phyloP scores from a whole-genome alignment of 2,329 filamentous ascomycete species.

The Alternaria incomplexa region DNA sequence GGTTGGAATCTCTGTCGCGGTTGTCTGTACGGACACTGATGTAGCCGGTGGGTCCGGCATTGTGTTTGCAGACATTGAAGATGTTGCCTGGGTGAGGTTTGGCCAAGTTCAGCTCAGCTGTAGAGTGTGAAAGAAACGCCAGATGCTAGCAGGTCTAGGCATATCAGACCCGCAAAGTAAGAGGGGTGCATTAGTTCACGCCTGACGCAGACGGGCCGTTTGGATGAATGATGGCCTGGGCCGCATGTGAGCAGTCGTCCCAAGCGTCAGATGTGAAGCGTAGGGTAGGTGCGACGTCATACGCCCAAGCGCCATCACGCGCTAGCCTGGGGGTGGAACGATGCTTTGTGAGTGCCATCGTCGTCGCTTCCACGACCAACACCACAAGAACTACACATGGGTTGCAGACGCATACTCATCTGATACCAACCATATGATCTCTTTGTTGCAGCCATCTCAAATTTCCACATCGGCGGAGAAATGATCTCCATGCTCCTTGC shows the following conservation, averaged over 20 bases:
- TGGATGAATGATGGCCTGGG: constrained; percentile 14
- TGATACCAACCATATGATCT: not conserved
- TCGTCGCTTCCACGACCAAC: not conserved
- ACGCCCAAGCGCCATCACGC: constrained; percentile 4
- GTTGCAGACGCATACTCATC: not conserved
- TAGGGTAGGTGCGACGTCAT: constrained; percentile 14
- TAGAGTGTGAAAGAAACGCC: constrained; percentile 4
- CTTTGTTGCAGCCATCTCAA: not conserved
- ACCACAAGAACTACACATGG: not conserved
- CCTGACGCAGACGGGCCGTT: constrained; percentile 26
- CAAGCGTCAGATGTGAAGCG: constrained; percentile 14
- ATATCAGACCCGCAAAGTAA: constrained; percentile 7
- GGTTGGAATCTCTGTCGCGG: constrained; percentile 50
- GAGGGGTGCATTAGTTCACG: constrained; percentile 29
- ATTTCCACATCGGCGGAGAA: not conserved
- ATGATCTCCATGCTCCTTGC: not conserved
- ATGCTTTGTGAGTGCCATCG: not conserved
- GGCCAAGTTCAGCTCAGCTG: constrained; percentile 12
- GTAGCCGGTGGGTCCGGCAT: constrained; percentile 6
- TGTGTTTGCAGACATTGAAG: constrained; percentile 1
- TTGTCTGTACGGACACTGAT: constrained; percentile 27
- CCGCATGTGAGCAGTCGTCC: constrained; percentile 21
- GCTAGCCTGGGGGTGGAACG: not conserved
- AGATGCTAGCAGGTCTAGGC: not conserved
- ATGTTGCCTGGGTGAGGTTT: not conserved